Conservation (phyloP, 306 rosid species). For the Casuarina glauca region DNA sequence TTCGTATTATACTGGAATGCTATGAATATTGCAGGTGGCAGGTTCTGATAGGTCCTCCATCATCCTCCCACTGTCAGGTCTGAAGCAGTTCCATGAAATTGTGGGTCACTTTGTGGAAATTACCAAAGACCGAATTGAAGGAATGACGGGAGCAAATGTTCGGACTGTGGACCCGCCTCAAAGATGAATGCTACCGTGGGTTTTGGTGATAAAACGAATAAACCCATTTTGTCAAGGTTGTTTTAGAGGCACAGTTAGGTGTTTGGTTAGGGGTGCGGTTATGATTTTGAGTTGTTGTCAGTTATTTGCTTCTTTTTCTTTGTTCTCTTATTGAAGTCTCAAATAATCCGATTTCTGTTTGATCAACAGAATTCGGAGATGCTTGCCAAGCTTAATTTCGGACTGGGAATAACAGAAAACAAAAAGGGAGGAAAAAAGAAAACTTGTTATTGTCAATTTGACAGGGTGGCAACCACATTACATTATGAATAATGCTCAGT, state of each 20-base stretch:
- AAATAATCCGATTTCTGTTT: constrained; percentile 70
- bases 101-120: constrained; percentile 99
- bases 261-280: constrained; percentile 44
- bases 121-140: constrained; percentile 93
- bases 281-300: constrained; percentile 36
- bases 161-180: constrained; percentile 96
- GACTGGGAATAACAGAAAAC: constrained; percentile 50
- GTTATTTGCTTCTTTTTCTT: constrained; percentile 42
- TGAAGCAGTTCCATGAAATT: constrained; percentile 94
- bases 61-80: constrained; percentile 96
- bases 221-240: constrained; percentile 45
- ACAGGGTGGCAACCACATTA: constrained; percentile 45
- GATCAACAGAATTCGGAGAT: constrained; percentile 51
- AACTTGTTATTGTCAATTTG: constrained; percentile 49
- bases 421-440: constrained; percentile 25
- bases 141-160: constrained; percentile 89
- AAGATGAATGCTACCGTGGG: constrained; percentile 55
- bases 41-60: constrained; percentile 98
- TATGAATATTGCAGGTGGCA: constrained; percentile 73
- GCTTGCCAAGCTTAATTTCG: constrained; percentile 47
- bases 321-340: constrained; percentile 56
- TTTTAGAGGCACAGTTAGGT: constrained; percentile 48
- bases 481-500: constrained; percentile 57
- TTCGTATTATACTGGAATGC: constrained; percentile 10
- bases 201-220: constrained; percentile 44